Conservation (phyloP, 164 flowering plant species). For the Saururus chinensis region DNA sequence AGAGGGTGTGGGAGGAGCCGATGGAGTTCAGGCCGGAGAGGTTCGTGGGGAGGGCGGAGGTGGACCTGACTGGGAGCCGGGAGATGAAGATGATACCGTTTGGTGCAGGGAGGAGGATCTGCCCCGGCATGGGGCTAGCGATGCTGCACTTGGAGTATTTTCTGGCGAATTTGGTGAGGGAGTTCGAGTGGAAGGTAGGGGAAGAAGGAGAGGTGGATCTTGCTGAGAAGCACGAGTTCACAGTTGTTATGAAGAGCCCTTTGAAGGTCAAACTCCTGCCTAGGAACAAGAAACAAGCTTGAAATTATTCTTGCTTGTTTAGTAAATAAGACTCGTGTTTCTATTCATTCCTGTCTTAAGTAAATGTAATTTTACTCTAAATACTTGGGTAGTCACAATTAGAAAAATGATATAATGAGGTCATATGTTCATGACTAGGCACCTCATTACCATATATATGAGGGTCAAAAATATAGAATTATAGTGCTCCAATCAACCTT, state of each 20-base stretch:
- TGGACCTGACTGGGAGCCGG: constrained; percentile 25
- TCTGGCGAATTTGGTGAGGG: constrained; percentile 23
- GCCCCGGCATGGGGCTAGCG: constrained; percentile 16
- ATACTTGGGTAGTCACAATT: too few relatives aligned
- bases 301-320: too few relatives aligned
- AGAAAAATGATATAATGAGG: too few relatives aligned
- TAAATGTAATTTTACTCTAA: too few relatives aligned
- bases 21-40: constrained; percentile 38
- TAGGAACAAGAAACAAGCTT: not conserved
- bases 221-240: constrained; percentile 30
- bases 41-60: constrained; percentile 16
- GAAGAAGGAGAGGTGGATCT: constrained; percentile 30
- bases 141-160: constrained; percentile 20
- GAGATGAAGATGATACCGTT: constrained; percentile 49
- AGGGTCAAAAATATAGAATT: too few relatives aligned
- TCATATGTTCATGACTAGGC: too few relatives aligned
- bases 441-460: too few relatives aligned
- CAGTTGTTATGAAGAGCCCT: constrained; percentile 37
- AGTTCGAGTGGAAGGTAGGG: constrained; percentile 31
- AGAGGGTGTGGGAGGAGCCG: constrained; percentile 17
- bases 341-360: too few relatives aligned
- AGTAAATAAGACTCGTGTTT: too few relatives aligned
- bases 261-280: constrained; percentile 12
- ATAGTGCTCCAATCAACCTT: too few relatives aligned
- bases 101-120: constrained; percentile 30